phyloP scores from a whole-genome alignment of 2,329 filamentous ascomycete species.

The Didymella keratinophila region DNA sequence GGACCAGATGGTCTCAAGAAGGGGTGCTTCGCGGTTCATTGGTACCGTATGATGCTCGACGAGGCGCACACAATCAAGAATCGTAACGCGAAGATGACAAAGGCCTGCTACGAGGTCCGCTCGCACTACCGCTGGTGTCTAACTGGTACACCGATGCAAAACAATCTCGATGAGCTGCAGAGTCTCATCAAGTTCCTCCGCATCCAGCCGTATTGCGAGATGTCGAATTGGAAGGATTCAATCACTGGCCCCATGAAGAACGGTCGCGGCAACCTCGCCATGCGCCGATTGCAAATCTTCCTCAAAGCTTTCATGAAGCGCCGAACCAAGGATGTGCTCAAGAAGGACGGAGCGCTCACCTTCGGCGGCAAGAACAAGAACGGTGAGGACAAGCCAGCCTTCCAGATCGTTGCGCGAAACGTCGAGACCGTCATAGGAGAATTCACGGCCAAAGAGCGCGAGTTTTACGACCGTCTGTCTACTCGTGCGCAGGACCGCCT shows the following conservation, averaged over 20 bases:
- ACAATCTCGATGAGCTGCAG: slow-evolving; percentile 95
- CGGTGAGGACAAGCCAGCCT: slow-evolving; percentile 68
- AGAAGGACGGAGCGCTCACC: slow-evolving; percentile 81
- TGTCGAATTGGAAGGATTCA: slow-evolving; percentile 87
- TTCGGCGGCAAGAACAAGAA: slow-evolving; percentile 72
- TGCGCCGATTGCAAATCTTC: slow-evolving; percentile 82
- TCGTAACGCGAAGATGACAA: slow-evolving; percentile 91
- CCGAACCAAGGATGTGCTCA: slow-evolving; percentile 96
- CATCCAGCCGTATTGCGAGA: slow-evolving; percentile 88
- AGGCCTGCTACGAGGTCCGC: slow-evolving; percentile 84
- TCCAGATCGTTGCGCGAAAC: slow-evolving; percentile 91
- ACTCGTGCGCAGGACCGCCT: slow-evolving; percentile 85
- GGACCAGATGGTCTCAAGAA: slow-evolving; percentile 69
- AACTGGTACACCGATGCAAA: slow-evolving; percentile 96
- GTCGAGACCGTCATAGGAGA: slow-evolving; percentile 80
- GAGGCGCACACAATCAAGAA: slow-evolving; percentile 99
- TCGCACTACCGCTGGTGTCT: slow-evolving; percentile 95
- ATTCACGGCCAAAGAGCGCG: slow-evolving; percentile 80
- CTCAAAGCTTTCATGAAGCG: slow-evolving; percentile 97
- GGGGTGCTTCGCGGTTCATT: slow-evolving; percentile 89
- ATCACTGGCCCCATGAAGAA: slow-evolving; percentile 91
- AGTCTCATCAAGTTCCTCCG: slow-evolving; percentile 91
- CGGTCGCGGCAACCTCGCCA: slow-evolving; percentile 86
- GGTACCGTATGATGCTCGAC: slow-evolving; percentile 95
- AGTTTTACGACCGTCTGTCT: slow-evolving; percentile 86